Evolutionary conservation across 1,139 yeast species (phyloP), one percentile per base, ranked within the genome.

Genomic region (Blastobotrys ciferrii): DNA sequence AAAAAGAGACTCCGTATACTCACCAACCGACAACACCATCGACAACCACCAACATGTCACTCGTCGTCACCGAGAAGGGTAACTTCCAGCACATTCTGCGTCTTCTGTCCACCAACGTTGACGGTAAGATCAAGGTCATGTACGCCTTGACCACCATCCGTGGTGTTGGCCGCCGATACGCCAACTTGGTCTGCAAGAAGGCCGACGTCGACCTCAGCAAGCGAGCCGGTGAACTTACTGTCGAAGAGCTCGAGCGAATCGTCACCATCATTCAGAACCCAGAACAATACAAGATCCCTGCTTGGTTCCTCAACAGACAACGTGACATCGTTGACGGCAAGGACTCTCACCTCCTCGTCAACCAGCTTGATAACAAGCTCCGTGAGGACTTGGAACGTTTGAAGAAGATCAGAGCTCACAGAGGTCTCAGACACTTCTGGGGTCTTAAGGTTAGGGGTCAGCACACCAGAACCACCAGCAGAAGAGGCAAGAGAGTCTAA

Each of bases 371-470:
- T 81, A 87, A 96, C 72, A 92, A 92, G 82, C 87, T 92, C 79
- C 94, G 99, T 87, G 99, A 92, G 75, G 98, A 92, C 74, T 83
- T 92, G 77, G 98, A 92, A 82, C 92, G 98, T 84, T 84, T 92
- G 78, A 94, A 94, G 95, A 92, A 94, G 82, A 92, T 94, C 85
- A 92, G 98, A 85, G 82, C 98, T 72, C 98, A 92, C 94, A 87
- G 98, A 81, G 99, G 99, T 91, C 87, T 92, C 77, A 88, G 99
- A 85, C 99, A 92, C 84, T 91, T 85, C 94, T 94, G 98, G 98
- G 98, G 98, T 57, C 67, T 71, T 65, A 81, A 80, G 74, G 84
- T 80, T 67, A 89, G 98, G 85, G 98, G 98, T 82, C 98, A 91
- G 85, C 98, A 92, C 82, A 92, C 98, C 84, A 92, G 92, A 87